Percentiles rank a stretch among this genome's conserved stretches.
These are phyloP conservation scores for Pseudevernia furfuracea DNA, from an alignment of 495 filamentous ascomycete genomes.

Conservation along the genomic window DNA sequence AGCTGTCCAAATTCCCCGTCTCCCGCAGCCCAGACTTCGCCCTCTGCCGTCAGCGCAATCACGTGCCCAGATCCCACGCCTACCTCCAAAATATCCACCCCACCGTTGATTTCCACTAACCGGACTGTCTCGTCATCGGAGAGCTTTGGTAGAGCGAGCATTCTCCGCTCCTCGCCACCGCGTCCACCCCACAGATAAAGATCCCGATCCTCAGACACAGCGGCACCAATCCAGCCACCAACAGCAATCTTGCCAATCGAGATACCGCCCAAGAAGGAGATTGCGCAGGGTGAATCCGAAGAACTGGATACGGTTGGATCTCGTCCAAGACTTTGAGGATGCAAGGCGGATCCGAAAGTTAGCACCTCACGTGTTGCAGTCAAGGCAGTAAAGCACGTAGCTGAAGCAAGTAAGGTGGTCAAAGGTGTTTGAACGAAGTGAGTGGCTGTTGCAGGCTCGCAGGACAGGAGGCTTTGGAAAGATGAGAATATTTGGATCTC, in stretches of 20 bases:
- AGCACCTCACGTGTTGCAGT: slow-evolving; percentile 42
- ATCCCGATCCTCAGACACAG: slow-evolving; percentile 49
- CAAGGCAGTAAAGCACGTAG: slow-evolving; percentile 47
- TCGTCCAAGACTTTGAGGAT: slow-evolving; percentile 26
- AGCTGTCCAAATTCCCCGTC: slow-evolving; percentile 52
- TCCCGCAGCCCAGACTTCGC: slow-evolving; percentile 50
- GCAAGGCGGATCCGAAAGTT: slow-evolving; percentile 55
- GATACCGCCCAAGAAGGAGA: slow-evolving; percentile 44
- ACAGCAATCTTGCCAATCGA: slow-evolving; percentile 47
- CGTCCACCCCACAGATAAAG: slow-evolving; percentile 57
- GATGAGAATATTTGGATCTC: slow-evolving; percentile 17
- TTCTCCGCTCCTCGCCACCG: slow-evolving; percentile 30
- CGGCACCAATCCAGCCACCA: slow-evolving; percentile 50
- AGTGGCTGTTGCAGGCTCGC: slow-evolving; percentile 12
- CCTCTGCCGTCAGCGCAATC: slow-evolving; percentile 43
- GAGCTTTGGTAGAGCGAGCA: slow-evolving; percentile 23
- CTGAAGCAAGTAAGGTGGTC: slow-evolving; percentile 43
- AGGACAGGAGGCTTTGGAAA: slow-evolving; percentile 10
- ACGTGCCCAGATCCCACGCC: slow-evolving; percentile 53
- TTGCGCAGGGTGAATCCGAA: slow-evolving; percentile 31
- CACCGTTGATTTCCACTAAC: slow-evolving; percentile 34
- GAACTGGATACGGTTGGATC: slow-evolving; percentile 16
- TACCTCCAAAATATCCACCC: slow-evolving; percentile 46
- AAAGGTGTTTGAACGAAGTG: slow-evolving; percentile 27
- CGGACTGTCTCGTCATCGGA: slow-evolving; percentile 29